phyloP scores from a whole-genome alignment of 495 filamentous ascomycete genomes.

The Aspergillus ostianus region DNA sequence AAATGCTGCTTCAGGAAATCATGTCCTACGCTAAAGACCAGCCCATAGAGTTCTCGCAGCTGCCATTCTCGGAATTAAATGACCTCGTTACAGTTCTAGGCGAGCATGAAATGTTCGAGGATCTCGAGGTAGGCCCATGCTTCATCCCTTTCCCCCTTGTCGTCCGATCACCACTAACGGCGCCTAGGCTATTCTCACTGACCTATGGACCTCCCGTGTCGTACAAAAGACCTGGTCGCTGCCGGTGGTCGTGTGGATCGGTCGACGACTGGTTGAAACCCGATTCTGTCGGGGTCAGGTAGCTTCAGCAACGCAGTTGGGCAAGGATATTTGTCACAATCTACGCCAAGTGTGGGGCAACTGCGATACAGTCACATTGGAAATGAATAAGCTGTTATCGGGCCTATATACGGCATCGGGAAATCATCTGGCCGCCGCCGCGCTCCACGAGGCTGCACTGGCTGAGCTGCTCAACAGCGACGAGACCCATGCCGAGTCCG shows the following conservation, averaged over 20 bases:
- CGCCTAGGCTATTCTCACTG: conserved; percentile 47
- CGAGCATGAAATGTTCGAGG: conserved; percentile 56
- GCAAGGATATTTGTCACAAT: conserved; percentile 63
- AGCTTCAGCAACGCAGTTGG: conserved; percentile 50
- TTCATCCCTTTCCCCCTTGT: background rate
- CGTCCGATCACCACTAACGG: background rate
- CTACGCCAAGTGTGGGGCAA: conserved; percentile 57
- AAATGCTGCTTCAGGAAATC: conserved; percentile 50
- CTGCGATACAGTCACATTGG: conserved; percentile 52
- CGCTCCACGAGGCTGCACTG: conserved; percentile 55
- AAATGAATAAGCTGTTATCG: conserved; percentile 56
- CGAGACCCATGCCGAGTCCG: conserved; percentile 30
- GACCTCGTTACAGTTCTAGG: conserved; percentile 56
- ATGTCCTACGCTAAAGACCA: conserved; percentile 48
- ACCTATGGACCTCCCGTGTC: conserved; percentile 61
- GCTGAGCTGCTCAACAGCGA: conserved; percentile 46
- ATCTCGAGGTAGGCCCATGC: conserved; percentile 51
- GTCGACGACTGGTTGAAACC: conserved; percentile 56
- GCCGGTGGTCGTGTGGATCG: conserved; percentile 53
- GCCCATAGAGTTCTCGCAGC: conserved; percentile 50
- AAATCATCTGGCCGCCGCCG: conserved; percentile 49
- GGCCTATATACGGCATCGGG: conserved; percentile 50
- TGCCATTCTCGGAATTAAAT: conserved; percentile 52
- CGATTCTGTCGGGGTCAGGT: conserved; percentile 47
- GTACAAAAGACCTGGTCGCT: conserved; percentile 57